A percentile compares a stretch with the other conserved stretches of the same genome.
Evolutionary conservation across 2,329 filamentous ascomycete species (phyloP).

Genomic region (Colletotrichum nymphaeae): DNA sequence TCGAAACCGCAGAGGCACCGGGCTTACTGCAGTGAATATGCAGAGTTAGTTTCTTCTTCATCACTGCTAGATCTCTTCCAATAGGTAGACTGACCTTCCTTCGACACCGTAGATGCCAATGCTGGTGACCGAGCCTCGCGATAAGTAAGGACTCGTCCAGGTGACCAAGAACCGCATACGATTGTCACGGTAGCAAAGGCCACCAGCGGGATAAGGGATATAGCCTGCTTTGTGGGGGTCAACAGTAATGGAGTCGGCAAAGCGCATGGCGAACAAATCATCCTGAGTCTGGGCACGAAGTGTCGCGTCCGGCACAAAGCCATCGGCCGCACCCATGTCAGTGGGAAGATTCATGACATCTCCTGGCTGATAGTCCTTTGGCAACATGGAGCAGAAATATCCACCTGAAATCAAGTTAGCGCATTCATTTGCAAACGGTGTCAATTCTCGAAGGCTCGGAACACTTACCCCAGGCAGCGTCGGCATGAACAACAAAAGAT

Average conservation of each 20-base stretch:
- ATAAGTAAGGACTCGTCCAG: constrained; percentile 55
- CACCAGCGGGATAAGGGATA: not conserved
- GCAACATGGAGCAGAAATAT: not conserved
- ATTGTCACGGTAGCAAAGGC: not conserved
- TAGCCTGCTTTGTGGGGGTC: not conserved
- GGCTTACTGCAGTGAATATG: not conserved
- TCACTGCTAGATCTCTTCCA: not conserved
- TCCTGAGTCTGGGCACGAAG: not conserved
- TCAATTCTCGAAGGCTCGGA: not conserved
- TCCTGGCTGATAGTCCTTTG: not conserved
- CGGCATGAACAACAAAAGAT: not conserved
- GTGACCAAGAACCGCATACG: constrained; percentile 32
- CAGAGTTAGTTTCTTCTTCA: not conserved
- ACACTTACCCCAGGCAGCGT: not conserved
- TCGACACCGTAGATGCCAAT: constrained; percentile 58
- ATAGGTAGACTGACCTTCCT: constrained; percentile 46
- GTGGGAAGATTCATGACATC: not conserved
- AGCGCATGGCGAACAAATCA: constrained; percentile 33
- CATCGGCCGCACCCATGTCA: not conserved
- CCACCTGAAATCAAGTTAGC: not conserved
- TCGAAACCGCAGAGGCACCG: not conserved
- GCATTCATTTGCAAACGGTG: not conserved
- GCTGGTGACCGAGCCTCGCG: constrained; percentile 49
- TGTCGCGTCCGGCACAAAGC: not conserved
- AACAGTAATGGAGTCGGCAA: not conserved